A percentile compares a stretch with the other conserved stretches of the same genome.
phyloP scores from a whole-genome alignment of 371 early-diverging fungal species.

The Mortierella sp. region DNA sequence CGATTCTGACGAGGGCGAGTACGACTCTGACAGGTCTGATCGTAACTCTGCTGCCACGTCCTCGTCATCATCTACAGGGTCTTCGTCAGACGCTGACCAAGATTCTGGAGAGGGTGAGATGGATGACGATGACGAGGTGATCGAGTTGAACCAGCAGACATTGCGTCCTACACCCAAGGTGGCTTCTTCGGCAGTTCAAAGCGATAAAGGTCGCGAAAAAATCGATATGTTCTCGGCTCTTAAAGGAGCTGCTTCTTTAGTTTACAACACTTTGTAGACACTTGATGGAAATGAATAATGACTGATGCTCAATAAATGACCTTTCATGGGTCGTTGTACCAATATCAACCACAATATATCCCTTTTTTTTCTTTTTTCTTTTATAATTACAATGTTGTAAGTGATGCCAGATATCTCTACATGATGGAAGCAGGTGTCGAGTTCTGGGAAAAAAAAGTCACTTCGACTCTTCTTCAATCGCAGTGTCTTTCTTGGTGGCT shows the following conservation, averaged over 20 bases:
- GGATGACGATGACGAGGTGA: constrained; percentile 19
- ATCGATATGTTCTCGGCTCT: constrained; percentile 55
- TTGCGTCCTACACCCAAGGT: constrained; percentile 1
- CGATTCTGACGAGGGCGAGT: constrained; percentile 13
- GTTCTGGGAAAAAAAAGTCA: constrained; percentile 52
- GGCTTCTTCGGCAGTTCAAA: background rate
- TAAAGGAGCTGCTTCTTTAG: constrained; percentile 51
- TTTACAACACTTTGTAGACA: constrained; percentile 36
- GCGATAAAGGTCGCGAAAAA: constrained; percentile 47
- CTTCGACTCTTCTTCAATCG: constrained; percentile 50
- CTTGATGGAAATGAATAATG: background rate
- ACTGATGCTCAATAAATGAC: constrained; percentile 2
- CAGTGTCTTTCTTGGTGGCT: constrained; percentile 15
- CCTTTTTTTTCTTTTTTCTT: no score
- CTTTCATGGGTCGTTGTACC: no score
- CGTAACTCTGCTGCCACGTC: background rate
- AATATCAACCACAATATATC: no score
- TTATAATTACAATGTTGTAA: no score
- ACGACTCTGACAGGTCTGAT: background rate
- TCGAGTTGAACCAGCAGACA: constrained; percentile 35
- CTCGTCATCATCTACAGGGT: background rate
- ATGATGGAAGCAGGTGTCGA: constrained; percentile 51
- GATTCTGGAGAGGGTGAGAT: constrained; percentile 4
- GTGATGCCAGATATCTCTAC: constrained; percentile 7
- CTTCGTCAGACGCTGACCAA: constrained; percentile 12